Base-by-base conservation (phyloP, 164 flowering plant species). In the Nymphaea colorata region DNA sequence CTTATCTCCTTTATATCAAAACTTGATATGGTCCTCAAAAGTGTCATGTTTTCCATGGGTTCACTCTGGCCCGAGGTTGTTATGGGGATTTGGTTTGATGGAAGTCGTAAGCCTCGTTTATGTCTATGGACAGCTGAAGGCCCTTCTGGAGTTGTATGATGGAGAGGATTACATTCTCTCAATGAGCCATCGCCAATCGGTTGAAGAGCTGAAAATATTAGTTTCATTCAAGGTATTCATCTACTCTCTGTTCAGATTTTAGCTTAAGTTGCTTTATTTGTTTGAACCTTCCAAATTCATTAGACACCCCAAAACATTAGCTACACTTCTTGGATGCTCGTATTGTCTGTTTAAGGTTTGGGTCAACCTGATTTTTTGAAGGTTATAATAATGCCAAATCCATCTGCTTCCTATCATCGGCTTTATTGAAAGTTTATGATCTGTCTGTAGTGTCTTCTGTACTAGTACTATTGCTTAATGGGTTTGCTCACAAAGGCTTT, bases 171-270 rank as follows among this genome's bases (percentile, higher is more conserved):
- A 91, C 71, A 71, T 91, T 73, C 97, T 94, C 43, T 66, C 76
- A 59, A 78, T 82, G 70, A 79, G 82, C 71, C 80, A 74, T 64
- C 71, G 59, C 71, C 72, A 69, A 45, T 53, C 17, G 63, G 47
- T 12, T 2, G 67, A 59, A 64, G 89, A 87, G 5, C 66, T 85
- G 64, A 79, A 82, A 73, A 76, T 88, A 67, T 71, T 76, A 36
- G 82, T 93, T 57, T 78, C 93, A 15, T 93, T 90, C 75, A 89
- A 90, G 97, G 98, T 90, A 79, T 64, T 64, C 42, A 55, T 47
- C 16, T n/a, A 15, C 4, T 61, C 16, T 10, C 8, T 7, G 0
- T 61, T 3, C 16, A 2, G 6, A 6, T 6, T 61, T 61, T n/a
- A 61, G 16, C 6, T 61, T 7, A 4, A 61, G 41, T 61, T 11